phyloP scores from a whole-genome alignment of 495 filamentous ascomycete genomes.

The Penicillium verhagenii region DNA sequence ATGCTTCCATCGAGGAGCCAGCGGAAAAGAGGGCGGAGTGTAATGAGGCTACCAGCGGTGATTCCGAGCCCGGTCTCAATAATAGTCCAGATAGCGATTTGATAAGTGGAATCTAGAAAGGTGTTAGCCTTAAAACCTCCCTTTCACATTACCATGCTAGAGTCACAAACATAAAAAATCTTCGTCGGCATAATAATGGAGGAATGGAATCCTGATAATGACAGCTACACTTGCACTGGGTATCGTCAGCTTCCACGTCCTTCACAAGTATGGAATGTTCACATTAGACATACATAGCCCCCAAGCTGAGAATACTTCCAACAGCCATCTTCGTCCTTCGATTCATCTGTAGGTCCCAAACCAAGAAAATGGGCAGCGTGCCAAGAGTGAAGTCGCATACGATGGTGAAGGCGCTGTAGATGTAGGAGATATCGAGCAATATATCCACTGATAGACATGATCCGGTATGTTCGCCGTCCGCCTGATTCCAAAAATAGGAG shows the following conservation, averaged over 20 bases:
- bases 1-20: slow-evolving; percentile 16
- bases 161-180: slow-evolving; percentile 32
- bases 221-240: slow-evolving; percentile 29
- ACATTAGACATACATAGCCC: slow-evolving; percentile 25
- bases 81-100: slow-evolving; percentile 35
- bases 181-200: slow-evolving; percentile 15
- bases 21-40: slow-evolving; percentile 38
- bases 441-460: slow-evolving; percentile 26
- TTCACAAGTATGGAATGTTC: not conserved
- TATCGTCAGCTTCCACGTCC: not conserved
- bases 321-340: slow-evolving; percentile 25
- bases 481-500: slow-evolving; percentile 30
- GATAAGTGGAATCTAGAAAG: slow-evolving; percentile 23
- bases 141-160: not conserved
- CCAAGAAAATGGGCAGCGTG: slow-evolving; percentile 23
- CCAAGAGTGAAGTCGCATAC: slow-evolving; percentile 34
- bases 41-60: slow-evolving; percentile 38
- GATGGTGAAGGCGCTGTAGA: slow-evolving; percentile 30
- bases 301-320: slow-evolving; percentile 27
- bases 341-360: slow-evolving; percentile 30
- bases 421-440: slow-evolving; percentile 26
- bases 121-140: not conserved
- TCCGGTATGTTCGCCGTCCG: slow-evolving; percentile 13
- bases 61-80: slow-evolving; percentile 39
- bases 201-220: slow-evolving; percentile 27